Conservation (phyloP, 2,329 filamentous ascomycete genomes). For the Aureobasidium sp. region DNA sequence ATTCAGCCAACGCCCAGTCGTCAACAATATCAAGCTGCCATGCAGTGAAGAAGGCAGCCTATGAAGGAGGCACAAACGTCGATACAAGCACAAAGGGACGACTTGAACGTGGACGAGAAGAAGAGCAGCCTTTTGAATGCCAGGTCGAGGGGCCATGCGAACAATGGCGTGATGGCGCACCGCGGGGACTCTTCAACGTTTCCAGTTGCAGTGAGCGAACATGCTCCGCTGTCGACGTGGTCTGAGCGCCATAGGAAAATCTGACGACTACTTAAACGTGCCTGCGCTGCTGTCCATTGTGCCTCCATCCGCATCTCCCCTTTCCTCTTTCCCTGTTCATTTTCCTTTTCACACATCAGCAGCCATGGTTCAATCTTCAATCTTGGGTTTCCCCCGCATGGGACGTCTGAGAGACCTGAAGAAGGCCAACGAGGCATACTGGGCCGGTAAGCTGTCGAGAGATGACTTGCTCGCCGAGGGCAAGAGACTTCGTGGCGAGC, state of each 20-base stretch:
- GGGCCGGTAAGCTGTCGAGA: slow-evolving; percentile 89
- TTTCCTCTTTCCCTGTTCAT: slow-evolving; percentile 8
- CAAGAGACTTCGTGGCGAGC: slow-evolving; percentile 90
- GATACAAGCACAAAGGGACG: background rate
- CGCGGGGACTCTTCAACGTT: slow-evolving; percentile 2
- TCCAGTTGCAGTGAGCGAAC: background rate
- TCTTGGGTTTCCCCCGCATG: slow-evolving; percentile 99
- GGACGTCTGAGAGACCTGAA: slow-evolving; percentile 97
- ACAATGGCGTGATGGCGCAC: slow-evolving; percentile 7
- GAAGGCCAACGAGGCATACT: slow-evolving; percentile 99
- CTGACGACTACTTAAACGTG: slow-evolving; percentile 7
- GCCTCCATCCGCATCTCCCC: slow-evolving; percentile 8
- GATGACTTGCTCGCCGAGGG: slow-evolving; percentile 86
- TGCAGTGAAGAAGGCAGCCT: background rate
- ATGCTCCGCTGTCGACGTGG: slow-evolving; percentile 1
- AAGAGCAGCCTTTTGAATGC: background rate
- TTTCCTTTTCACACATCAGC: slow-evolving; percentile 15
- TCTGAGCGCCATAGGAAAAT: slow-evolving; percentile 2
- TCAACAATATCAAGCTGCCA: slow-evolving; percentile 6
- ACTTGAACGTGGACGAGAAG: background rate
- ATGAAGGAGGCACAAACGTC: too few relatives aligned
- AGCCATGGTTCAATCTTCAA: slow-evolving; percentile 50
- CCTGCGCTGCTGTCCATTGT: background rate
- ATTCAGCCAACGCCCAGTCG: background rate
- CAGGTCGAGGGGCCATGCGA: background rate